Percentiles rank a stretch among this genome's conserved stretches.
phyloP scores from a whole-genome alignment of 805 yeast genomes.

The Clavispora vitiphila region DNA sequence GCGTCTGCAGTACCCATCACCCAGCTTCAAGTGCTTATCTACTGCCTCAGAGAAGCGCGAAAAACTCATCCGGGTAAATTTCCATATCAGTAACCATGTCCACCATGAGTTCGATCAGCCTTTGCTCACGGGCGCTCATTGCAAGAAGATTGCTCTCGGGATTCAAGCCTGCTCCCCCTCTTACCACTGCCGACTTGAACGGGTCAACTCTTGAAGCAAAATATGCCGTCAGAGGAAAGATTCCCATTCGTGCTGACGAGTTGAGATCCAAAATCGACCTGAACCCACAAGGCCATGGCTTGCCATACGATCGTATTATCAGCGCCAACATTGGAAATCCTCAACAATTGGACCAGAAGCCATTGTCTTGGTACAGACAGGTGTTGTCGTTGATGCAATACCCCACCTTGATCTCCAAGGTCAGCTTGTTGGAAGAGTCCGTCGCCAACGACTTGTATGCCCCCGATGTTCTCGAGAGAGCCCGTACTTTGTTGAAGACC shows the following conservation, averaged over 20 bases:
- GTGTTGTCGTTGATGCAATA: conserved; percentile 82
- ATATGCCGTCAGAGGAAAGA: conserved; percentile 92
- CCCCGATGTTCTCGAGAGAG: conserved; percentile 69
- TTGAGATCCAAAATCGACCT: conserved; percentile 50
- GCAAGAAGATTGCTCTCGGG: conserved; percentile 2
- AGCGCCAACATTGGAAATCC: conserved; percentile 97
- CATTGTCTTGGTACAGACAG: conserved; percentile 92
- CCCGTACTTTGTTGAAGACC: conserved; percentile 51
- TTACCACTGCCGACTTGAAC: conserved; percentile 50
- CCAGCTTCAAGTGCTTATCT: neutral
- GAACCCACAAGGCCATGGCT: conserved; percentile 48
- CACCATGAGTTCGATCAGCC: neutral
- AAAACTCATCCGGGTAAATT: neutral
- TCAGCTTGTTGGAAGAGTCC: conserved; percentile 18
- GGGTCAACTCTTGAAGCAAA: conserved; percentile 75
- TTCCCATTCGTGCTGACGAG: conserved; percentile 92
- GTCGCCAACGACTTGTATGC: conserved; percentile 39
- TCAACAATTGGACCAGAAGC: conserved; percentile 91
- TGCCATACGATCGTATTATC: conserved; percentile 76
- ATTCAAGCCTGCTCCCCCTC: conserved; percentile 15
- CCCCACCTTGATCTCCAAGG: conserved; percentile 54
- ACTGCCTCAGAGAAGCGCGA: neutral
- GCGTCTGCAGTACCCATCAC: neutral
- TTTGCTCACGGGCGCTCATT: neutral
- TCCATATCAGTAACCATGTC: no score